These are phyloP conservation scores for Phaeophleospora eucalypticola DNA, from an alignment of 2,329 filamentous ascomycete species.

Conservation along the genomic window DNA sequence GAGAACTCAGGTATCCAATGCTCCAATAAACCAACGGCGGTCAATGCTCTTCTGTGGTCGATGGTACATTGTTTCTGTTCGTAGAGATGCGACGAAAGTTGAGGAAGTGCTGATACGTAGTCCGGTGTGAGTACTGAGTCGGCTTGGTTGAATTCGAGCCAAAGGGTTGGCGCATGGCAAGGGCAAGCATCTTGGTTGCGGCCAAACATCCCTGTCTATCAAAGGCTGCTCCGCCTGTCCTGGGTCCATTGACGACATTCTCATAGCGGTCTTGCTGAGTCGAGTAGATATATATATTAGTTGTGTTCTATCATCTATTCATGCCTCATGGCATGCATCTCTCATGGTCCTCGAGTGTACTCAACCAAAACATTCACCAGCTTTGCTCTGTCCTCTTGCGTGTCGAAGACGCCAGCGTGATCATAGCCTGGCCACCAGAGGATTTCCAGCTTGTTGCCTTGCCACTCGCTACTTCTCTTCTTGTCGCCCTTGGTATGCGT, in stretches of 20 bases:
- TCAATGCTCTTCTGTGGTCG: neutral
- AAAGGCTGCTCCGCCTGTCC: too few species aligned
- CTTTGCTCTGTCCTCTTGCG: slow-evolving; percentile 20
- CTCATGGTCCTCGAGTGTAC: slow-evolving; percentile 17
- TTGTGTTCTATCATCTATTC: slow-evolving; percentile 1
- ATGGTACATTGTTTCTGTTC: neutral
- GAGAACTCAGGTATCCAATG: neutral
- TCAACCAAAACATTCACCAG: slow-evolving; percentile 26
- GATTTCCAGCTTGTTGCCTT: slow-evolving; percentile 50
- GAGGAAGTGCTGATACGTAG: too few species aligned
- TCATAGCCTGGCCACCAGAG: slow-evolving; percentile 59
- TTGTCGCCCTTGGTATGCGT: slow-evolving; percentile 30
- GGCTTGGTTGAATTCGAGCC: too few species aligned
- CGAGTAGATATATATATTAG: neutral
- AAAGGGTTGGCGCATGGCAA: too few species aligned
- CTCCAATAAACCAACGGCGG: neutral
- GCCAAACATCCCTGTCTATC: too few species aligned
- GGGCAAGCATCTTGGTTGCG: too few species aligned
- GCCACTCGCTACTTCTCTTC: slow-evolving; percentile 29
- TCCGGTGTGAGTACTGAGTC: too few species aligned
- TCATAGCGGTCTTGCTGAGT: neutral
- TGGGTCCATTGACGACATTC: too few species aligned
- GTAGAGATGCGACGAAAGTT: neutral
- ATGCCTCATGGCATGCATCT: neutral
- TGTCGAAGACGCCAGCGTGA: slow-evolving; percentile 60